Evolutionary conservation across 2,329 filamentous ascomycete genomes (phyloP), one percentile per base, ranked within the genome.

Genomic region (Colletotrichum gigasporum): DNA sequence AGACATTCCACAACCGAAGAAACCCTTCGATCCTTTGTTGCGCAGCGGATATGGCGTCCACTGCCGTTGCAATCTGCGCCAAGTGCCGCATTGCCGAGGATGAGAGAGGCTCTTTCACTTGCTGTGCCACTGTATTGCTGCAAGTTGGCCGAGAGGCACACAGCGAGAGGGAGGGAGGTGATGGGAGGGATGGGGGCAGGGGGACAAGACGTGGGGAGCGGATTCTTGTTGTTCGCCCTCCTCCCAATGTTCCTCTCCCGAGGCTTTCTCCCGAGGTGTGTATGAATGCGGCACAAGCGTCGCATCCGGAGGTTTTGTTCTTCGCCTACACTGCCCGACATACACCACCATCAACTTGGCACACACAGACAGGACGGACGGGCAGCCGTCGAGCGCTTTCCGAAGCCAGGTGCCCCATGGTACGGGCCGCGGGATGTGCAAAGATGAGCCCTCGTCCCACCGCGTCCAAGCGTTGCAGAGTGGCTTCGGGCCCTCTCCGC

Each of bases 341-440:
- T n/a, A n/a, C n/a, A n/a, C n/a, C n/a, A n/a, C n/a, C n/a, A n/a
- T n/a, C n/a, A 24, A 57, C 59, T 63, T 30, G 28, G 53, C 53
- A 35, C 20, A n/a, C 20, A 12, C 14, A 34, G 18, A 24, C 12
- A 14, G 52, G 32, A n/a, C n/a, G n/a, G n/a, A n/a, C n/a, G n/a
- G n/a, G n/a, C n/a, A n/a, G n/a, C n/a, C n/a, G n/a, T n/a, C n/a
- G n/a, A n/a, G n/a, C n/a, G n/a, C n/a, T n/a, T n/a, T 10, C 16
- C 16, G 20, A 9, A 24, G 34, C 48, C 22, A 35, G 28, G 30
- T 41, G 6, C 32, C 14, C 22, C 18, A 41, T 48, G 58, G 41
- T 63, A 35, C 59, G n/a, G 44, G 44, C 44, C 22, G 52, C n/a
- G 42, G 32, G 28, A 54, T 35, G 41, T 54, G 22, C 39, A 37